These are phyloP conservation scores for Malus hybrid DNA, from an alignment of 331 rosid species.

Conservation along the genomic window DNA sequence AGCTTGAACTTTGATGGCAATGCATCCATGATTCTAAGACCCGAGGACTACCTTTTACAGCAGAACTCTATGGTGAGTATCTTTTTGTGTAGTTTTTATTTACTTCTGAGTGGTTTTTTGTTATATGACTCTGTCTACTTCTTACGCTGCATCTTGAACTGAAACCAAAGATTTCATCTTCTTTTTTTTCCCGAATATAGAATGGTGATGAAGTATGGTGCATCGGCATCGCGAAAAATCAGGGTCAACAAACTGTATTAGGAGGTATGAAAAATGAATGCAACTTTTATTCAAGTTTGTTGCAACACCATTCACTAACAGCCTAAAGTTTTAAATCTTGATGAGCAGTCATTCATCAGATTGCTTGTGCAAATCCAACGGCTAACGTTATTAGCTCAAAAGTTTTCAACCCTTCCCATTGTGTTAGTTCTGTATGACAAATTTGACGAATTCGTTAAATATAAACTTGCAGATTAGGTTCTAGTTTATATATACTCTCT, in stretches of 20 bases:
- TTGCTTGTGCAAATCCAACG: background rate
- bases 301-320: background rate
- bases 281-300: background rate
- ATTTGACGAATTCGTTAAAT: too few relatives aligned
- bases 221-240: slow-evolving; percentile 71
- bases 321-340: background rate
- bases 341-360: background rate
- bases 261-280: slow-evolving; percentile 54
- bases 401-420: background rate
- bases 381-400: background rate
- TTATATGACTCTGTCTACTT: too few relatives aligned
- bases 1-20: slow-evolving; percentile 82
- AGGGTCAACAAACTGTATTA: slow-evolving; percentile 69
- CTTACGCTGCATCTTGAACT: too few relatives aligned
- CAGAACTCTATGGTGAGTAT: slow-evolving; percentile 71
- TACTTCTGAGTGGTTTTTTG: too few relatives aligned
- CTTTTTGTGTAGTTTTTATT: background rate
- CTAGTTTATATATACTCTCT: too few relatives aligned
- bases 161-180: too few relatives aligned
- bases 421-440: background rate
- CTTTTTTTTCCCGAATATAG: slow-evolving; percentile 22
- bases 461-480: too few relatives aligned
- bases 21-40: slow-evolving; percentile 65
- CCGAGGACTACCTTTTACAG: slow-evolving; percentile 88
- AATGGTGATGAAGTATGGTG: slow-evolving; percentile 75